Evolutionary conservation across 495 filamentous ascomycete genomes (phyloP), one percentile per base, ranked within the genome.

Genomic region (Neurospora sp.): DNA sequence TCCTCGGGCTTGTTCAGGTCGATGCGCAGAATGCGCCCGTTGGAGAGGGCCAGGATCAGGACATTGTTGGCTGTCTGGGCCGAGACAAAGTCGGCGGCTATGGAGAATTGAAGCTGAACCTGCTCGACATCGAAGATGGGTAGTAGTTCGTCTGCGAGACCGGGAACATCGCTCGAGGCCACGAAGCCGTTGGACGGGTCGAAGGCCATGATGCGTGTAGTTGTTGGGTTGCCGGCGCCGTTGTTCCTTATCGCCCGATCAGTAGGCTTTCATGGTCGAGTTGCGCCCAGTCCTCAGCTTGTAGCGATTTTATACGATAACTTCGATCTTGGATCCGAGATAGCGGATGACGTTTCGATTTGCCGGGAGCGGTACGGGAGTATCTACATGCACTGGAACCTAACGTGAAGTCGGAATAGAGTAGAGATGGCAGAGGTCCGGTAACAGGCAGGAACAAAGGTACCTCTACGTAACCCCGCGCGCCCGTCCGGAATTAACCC

Each of bases 41-140:
- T 97, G 0, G 92, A 93, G 48, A 98, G 84, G 38, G 96, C 96
- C 69, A 99, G 83, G 16, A 98, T 89, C 70, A 99, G 87, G 69
- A 98, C 94, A 87, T 99, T 98, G 83, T 99, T 98, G 71, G 95
- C 94, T 38, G 97, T 94, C 82, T 97, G 94, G 59, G 94, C 94
- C 35, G 96, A 94, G 41, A 97, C 96, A 79, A 99, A 98, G 82
- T 97, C 93, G 75, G 93, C 92, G 31, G 94, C 91, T 74, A 98
- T 90, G 39, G 90, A 88, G 85, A 98, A 98, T 77, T 94, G 92
- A 68, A 98, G 91, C 84, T 93, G 89, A 22, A 99, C 96, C 72
- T 85, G 90, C 81, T 95, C 91, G 78, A 98, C 89, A 78, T 97
- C 91, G 85, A 99, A 98, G 81, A 98, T 97, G 74, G 94, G 93